These are phyloP conservation scores for Podospora anserina DNA, from an alignment of 495 filamentous ascomycete genomes.

Conservation along the genomic window DNA sequence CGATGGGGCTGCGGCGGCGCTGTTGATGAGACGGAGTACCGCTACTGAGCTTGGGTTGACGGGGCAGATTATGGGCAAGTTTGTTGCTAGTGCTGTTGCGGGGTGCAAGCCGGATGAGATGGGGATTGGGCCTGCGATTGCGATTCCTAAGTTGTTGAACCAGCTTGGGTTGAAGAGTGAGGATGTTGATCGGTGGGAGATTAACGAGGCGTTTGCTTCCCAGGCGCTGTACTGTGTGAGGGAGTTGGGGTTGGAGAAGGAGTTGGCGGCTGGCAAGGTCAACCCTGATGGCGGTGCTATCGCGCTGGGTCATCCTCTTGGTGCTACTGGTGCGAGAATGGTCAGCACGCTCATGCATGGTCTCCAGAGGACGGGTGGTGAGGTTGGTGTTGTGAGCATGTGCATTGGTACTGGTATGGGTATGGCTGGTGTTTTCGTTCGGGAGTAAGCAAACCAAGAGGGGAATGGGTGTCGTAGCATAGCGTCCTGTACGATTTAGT, in stretches of 20 bases:
- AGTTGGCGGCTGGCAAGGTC: slow-evolving; percentile 60
- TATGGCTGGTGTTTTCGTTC: slow-evolving; percentile 82
- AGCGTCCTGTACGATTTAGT: slow-evolving; percentile 5
- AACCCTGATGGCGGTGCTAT: slow-evolving; percentile 94
- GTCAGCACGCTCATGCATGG: slow-evolving; percentile 69
- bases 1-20: slow-evolving; percentile 78
- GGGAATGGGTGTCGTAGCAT: background rate
- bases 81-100: slow-evolving; percentile 66
- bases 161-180: slow-evolving; percentile 58
- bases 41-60: slow-evolving; percentile 69
- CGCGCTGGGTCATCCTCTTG: slow-evolving; percentile 89
- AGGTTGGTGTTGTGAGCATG: slow-evolving; percentile 77
- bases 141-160: slow-evolving; percentile 74
- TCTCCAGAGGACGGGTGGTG: slow-evolving; percentile 54
- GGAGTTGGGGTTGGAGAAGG: slow-evolving; percentile 63
- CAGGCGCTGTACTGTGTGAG: slow-evolving; percentile 80
- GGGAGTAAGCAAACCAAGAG: slow-evolving; percentile 55
- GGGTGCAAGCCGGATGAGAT: slow-evolving; percentile 89
- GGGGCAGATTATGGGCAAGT: slow-evolving; percentile 70
- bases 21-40: slow-evolving; percentile 82
- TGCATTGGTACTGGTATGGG: slow-evolving; percentile 69
- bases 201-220: slow-evolving; percentile 93
- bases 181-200: slow-evolving; percentile 88
- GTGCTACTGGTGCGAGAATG: slow-evolving; percentile 83
- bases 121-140: slow-evolving; percentile 83